Evolutionary conservation across 1,139 yeast genomes (phyloP).

Genomic region (Pneumocystis carinii): DNA sequence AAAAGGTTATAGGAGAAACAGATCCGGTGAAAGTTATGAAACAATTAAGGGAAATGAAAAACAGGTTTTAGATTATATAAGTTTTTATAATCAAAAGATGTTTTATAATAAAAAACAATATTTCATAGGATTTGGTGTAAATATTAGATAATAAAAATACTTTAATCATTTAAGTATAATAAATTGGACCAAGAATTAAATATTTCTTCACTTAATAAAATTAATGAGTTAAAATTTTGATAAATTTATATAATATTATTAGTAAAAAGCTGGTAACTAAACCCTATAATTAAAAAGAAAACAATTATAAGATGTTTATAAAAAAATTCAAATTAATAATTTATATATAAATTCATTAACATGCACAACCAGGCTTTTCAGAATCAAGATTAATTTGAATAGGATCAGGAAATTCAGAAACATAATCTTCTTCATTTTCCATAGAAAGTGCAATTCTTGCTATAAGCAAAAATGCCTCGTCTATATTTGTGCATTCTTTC

Average conservation of each 20-base stretch:
- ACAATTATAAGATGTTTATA: neutral
- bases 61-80: conserved; percentile 19
- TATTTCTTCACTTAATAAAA: neutral
- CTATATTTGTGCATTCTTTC: conserved; percentile 80
- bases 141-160: too few species aligned
- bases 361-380: conserved; percentile 2
- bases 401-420: conserved; percentile 12
- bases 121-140: too few species aligned
- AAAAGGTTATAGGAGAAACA: conserved; percentile 32
- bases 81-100: too few species aligned
- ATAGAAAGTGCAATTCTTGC: conserved; percentile 91
- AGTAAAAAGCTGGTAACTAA: neutral
- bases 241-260: neutral
- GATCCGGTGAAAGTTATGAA: conserved; percentile 45
- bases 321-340: neutral
- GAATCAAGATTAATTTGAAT: conserved; percentile 8
- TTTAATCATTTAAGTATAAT: neutral
- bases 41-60: conserved; percentile 54
- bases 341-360: neutral
- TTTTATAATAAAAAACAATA: too few species aligned
- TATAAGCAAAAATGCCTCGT: conserved; percentile 87
- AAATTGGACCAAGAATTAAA: neutral
- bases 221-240: neutral
- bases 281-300: neutral
- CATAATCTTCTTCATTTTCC: conserved; percentile 56